Base-by-base conservation (phyloP, 2,329 filamentous ascomycete species). In the Colletotrichum euphorbiae region DNA sequence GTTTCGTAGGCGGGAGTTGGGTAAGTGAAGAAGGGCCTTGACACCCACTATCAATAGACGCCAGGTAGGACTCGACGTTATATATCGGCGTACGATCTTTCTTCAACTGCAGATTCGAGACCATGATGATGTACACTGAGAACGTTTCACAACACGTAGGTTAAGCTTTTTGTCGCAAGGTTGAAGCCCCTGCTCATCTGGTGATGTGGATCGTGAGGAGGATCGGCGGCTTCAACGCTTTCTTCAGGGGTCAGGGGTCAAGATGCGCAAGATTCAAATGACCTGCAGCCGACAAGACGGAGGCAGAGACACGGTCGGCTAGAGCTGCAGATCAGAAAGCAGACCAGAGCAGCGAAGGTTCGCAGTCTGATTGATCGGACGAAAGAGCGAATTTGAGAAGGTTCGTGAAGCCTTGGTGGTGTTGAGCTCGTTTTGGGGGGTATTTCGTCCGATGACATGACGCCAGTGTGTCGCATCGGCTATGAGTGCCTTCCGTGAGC, bases 91-190 rank as follows among this genome's bases (percentile, higher is more conserved):
- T 28, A 28, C 28, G 28, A 28, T 28, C 6, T 6, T 28, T 28
- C 28, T 3, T 21, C 0, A 21, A 24, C 2, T n/a, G 0, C 13
- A 17, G 8, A 51, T 17, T 21, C 1, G 8, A 51, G 21, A 15
- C 12, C 2, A 0, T 15, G 46, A 24, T 31, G 46, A 12, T 31
- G 19, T 6, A n/a, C 11, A 6, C 15, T 8, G 15, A 56, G 11
- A 24, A 17, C 2, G 52, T 56, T 17, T 56, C 36, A 43, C 8
- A 42, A 40, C 0, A 2, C 28, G 36, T 57, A 57, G 38, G 55
- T 57, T 57, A 57, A 45, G 40, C 55, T 57, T 57, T 45, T 21
- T 9, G 55, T 57, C 40, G 46, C 40, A 57, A 45, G 55, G 24
- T 13, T 2, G 0, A 19, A 45, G 42, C 55, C 46, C 46, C 11